A percentile compares a stretch with the other conserved stretches of the same genome.
Conservation (phyloP, 768 basidiomycete species). For the Mycena vulgaris region DNA sequence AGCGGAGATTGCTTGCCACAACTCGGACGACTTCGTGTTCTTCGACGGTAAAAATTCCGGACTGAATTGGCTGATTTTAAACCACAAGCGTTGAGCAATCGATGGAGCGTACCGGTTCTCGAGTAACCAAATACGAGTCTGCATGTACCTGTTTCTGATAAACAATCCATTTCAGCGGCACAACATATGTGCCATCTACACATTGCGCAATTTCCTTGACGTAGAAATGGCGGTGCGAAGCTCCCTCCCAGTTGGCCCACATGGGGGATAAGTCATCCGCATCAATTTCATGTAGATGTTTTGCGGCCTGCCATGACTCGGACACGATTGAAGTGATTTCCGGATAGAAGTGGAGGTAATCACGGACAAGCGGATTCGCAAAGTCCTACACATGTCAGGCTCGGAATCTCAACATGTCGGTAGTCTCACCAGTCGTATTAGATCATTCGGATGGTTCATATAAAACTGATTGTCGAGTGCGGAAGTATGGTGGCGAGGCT, state of each 20-base stretch:
- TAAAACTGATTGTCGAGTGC: slow-evolving; percentile 47
- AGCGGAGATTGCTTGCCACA: background rate
- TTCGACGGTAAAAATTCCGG: background rate
- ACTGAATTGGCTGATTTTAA: too few relatives aligned
- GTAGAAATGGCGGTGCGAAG: background rate
- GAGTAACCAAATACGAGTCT: background rate
- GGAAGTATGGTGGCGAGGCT: slow-evolving; percentile 35
- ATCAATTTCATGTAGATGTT: slow-evolving; percentile 15
- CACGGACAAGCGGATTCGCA: slow-evolving; percentile 35
- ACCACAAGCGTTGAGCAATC: background rate
- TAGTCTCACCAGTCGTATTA: slow-evolving; percentile 17
- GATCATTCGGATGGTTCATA: slow-evolving; percentile 39
- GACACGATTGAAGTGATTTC: slow-evolving; percentile 32
- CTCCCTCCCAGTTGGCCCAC: slow-evolving; percentile 7
- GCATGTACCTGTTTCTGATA: background rate
- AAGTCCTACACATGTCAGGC: slow-evolving; percentile 44
- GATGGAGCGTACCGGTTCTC: background rate
- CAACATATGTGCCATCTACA: background rate
- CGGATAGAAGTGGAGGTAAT: slow-evolving; percentile 41
- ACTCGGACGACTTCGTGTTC: background rate
- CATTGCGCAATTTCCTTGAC: background rate
- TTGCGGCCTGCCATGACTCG: slow-evolving; percentile 23
- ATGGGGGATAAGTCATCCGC: slow-evolving; percentile 25
- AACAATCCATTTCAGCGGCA: background rate
- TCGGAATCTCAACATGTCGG: background rate